phyloP scores from a whole-genome alignment of 352 stramenopile genomes.

The Globisporangium spiculum region DNA sequence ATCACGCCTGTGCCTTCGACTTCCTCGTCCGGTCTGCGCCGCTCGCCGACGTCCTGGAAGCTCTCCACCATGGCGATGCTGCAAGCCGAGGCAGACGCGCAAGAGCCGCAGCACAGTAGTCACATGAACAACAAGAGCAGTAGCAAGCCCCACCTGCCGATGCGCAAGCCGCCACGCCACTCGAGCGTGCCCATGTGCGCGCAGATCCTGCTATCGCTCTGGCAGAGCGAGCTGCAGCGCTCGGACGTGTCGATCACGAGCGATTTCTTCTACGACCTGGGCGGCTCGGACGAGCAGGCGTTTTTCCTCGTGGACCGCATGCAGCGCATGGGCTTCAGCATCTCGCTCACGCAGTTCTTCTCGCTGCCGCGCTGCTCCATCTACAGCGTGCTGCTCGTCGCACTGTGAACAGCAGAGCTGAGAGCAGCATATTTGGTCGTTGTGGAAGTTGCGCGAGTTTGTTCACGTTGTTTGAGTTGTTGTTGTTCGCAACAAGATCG shows the following conservation, averaged over 20 bases:
- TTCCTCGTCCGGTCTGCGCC: conserved; percentile 32
- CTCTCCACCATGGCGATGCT: conserved; percentile 39
- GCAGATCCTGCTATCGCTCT: conserved; percentile 62
- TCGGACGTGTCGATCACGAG: conserved; percentile 36
- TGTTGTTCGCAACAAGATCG: not conserved
- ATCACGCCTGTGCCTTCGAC: conserved; percentile 28
- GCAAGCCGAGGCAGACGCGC: conserved; percentile 25
- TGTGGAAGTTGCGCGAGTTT: not conserved
- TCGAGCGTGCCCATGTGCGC: conserved; percentile 62
- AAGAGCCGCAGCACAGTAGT: not conserved
- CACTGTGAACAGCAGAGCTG: conserved; percentile 29
- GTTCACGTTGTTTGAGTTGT: not conserved
- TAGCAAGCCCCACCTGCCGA: conserved; percentile 24
- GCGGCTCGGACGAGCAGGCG: conserved; percentile 16
- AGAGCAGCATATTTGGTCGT: not conserved
- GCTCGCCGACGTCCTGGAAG: conserved; percentile 58
- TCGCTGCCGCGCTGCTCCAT: conserved; percentile 65
- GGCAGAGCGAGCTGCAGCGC: conserved; percentile 59
- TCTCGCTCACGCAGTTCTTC: conserved; percentile 62
- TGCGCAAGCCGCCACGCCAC: conserved; percentile 64
- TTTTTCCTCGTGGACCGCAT: conserved; percentile 52
- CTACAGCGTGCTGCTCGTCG: conserved; percentile 62
- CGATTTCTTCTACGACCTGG: conserved; percentile 17
- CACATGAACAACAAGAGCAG: conserved; percentile 5
- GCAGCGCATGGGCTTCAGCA: conserved; percentile 59